A percentile compares a stretch with the other conserved stretches of the same genome.
These are phyloP conservation scores for Rhizodiscina lignyota DNA, from an alignment of 495 filamentous ascomycete species.

Conservation along the genomic window DNA sequence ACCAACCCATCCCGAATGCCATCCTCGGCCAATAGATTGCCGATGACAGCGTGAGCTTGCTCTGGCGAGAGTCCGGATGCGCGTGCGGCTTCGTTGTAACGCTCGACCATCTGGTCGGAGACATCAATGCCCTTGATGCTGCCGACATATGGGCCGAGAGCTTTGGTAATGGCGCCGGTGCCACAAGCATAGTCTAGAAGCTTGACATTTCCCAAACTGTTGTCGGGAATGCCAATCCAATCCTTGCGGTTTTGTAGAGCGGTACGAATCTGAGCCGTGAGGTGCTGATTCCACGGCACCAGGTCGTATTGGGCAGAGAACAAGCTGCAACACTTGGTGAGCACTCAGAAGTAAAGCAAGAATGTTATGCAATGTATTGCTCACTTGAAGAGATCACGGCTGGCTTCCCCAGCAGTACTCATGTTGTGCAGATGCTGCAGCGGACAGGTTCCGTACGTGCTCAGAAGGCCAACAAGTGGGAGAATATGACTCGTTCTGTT, in stretches of 20 bases:
- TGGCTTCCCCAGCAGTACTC: no score
- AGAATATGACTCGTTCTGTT: no score
- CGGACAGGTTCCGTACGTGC: no score
- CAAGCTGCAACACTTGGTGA: no score
- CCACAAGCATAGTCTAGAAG: not conserved
- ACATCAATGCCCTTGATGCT: not conserved
- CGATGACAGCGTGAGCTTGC: not conserved
- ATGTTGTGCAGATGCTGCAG: no score
- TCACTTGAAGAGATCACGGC: no score
- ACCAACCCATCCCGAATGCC: not conserved
- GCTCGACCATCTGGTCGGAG: not conserved
- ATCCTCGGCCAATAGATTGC: not conserved
- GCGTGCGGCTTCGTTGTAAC: not conserved
- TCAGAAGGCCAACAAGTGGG: no score
- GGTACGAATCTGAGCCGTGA: not conserved
- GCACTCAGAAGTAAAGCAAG: no score
- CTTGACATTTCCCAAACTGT: not conserved
- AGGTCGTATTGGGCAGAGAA: not conserved
- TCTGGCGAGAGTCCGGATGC: not conserved
- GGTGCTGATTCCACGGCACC: not conserved
- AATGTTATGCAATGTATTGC: no score
- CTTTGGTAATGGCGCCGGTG: not conserved
- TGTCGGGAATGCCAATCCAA: not conserved
- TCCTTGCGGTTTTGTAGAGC: not conserved
- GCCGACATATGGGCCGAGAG: not conserved